Conservation (phyloP, 164 flowering plant species). For the Tetracentron sinense region DNA sequence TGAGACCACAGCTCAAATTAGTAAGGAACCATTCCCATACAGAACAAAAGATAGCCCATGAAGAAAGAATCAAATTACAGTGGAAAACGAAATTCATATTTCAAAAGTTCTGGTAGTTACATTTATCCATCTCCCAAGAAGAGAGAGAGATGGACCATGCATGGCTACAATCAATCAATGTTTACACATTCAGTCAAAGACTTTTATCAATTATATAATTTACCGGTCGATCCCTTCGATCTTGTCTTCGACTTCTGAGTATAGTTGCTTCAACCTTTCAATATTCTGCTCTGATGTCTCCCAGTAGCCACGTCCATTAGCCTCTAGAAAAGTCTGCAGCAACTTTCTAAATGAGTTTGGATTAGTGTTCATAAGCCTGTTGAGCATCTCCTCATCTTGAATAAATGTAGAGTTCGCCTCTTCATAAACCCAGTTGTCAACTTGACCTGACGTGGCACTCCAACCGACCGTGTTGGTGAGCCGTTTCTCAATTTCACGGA, state of each 20-base stretch:
- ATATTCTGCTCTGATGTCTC: conserved; percentile 83
- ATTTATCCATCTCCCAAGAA: not conserved
- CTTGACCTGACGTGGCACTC: conserved; percentile 99
- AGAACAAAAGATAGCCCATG: too few relatives aligned
- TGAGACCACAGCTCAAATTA: too few relatives aligned
- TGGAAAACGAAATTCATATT: conserved; percentile 13
- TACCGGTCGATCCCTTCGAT: conserved; percentile 92
- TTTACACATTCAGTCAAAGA: not conserved
- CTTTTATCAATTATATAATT: not conserved
- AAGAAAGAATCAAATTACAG: conserved; percentile 1
- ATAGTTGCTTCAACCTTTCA: conserved; percentile 78
- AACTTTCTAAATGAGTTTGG: conserved; percentile 97
- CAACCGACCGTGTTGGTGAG: conserved; percentile 97
- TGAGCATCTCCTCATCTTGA: conserved; percentile 83
- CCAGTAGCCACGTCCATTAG: conserved; percentile 98
- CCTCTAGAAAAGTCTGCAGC: conserved; percentile 94
- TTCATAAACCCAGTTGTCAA: conserved; percentile 97
- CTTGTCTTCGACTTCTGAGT: conserved; percentile 97
- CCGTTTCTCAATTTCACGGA: conserved; percentile 93
- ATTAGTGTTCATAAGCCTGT: conserved; percentile 84
- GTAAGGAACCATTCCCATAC: too few relatives aligned
- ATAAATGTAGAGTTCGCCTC: conserved; percentile 95
- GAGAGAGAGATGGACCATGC: not conserved
- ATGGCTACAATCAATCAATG: not conserved
- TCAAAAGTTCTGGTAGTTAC: not conserved